Conservation (phyloP, 805 yeast species). For the Teunomyces funiuensis region DNA sequence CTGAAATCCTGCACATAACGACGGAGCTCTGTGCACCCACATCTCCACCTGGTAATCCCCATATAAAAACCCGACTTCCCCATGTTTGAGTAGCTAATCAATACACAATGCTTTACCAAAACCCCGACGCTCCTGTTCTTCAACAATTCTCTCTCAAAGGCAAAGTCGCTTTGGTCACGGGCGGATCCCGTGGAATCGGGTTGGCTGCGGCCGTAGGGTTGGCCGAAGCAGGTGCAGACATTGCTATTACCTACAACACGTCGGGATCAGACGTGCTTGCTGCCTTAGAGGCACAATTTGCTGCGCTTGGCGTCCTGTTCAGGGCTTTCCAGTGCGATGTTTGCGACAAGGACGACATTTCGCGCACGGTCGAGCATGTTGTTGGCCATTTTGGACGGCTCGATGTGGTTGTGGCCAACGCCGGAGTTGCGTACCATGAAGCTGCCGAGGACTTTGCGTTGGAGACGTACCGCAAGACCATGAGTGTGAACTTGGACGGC, state of each 20-base stretch:
- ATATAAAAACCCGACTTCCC: no score
- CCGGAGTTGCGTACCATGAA: slow-evolving; percentile 54
- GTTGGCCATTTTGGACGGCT: slow-evolving; percentile 72
- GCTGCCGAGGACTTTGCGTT: slow-evolving; percentile 46
- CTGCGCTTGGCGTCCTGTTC: slow-evolving; percentile 56
- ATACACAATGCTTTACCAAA: background rate
- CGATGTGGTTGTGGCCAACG: slow-evolving; percentile 85
- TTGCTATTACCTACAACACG: slow-evolving; percentile 64
- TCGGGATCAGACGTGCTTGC: slow-evolving; percentile 63
- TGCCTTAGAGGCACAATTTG: slow-evolving; percentile 41
- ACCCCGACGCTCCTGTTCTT: background rate
- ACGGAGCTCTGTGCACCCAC: background rate
- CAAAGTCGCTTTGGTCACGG: slow-evolving; percentile 83
- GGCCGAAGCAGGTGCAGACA: slow-evolving; percentile 85
- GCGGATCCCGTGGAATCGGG: slow-evolving; percentile 83
- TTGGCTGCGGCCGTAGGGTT: slow-evolving; percentile 76
- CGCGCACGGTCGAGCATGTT: slow-evolving; percentile 47
- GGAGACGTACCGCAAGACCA: slow-evolving; percentile 33
- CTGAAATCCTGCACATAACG: background rate
- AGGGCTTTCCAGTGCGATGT: slow-evolving; percentile 68
- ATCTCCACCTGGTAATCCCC: no score
- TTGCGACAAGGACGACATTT: slow-evolving; percentile 49
- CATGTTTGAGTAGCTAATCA: no score
- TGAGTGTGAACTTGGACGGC: slow-evolving; percentile 41
- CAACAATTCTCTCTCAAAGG: slow-evolving; percentile 66